Base-by-base conservation (phyloP, 768 basidiomycete genomes). In the Asterophora parasitica region DNA sequence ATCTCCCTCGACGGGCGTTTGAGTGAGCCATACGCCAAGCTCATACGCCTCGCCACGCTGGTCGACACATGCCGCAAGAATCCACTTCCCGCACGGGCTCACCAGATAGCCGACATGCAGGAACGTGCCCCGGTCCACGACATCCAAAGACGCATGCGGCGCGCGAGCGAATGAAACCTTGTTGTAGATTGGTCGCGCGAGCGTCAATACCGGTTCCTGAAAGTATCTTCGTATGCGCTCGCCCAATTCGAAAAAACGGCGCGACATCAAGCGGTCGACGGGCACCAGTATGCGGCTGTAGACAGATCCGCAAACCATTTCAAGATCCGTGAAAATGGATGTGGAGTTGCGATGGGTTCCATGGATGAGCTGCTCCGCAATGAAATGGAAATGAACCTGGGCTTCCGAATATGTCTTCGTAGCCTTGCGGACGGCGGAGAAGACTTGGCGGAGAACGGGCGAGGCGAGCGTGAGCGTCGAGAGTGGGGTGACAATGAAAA, bases 1-100 rank as follows among this genome's bases (percentile, higher is more conserved):
- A 9, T 54, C 52, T 23, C 35, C 42, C 8, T 50, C 49, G 20
- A 56, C 56, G 27, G 61, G 64, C 6, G 75, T 73, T 35, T 78
- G 77, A n/a, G 73, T 74, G 19, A 83, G 59, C 82, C 85, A 87
- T 7, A 85, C 78, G 7, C 76, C 79, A 20, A 83, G 58, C 51
- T 87, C 81, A 56, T 85, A 79, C 12, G 75, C 79, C 60, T 92
- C 88, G 2, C 88, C 91, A 1, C 84, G 73, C 60, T 91, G 81
- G 58, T 93, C 91, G 5, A 87, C 68, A 56, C 83, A 85, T 26
- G 79, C 72, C n/a, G 80, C 79, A 13, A 88, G 60, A 5, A 92
- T 70, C 91, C 90, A 92, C 61, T 83, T 85, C 8, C 83, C 77
- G 49, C 84, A 86, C 4, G 61, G 55, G 9, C 84, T 83, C 1